Evolutionary conservation across 257 asterid genomes (phyloP).

Genomic region (Cynanchum wilfordii): DNA sequence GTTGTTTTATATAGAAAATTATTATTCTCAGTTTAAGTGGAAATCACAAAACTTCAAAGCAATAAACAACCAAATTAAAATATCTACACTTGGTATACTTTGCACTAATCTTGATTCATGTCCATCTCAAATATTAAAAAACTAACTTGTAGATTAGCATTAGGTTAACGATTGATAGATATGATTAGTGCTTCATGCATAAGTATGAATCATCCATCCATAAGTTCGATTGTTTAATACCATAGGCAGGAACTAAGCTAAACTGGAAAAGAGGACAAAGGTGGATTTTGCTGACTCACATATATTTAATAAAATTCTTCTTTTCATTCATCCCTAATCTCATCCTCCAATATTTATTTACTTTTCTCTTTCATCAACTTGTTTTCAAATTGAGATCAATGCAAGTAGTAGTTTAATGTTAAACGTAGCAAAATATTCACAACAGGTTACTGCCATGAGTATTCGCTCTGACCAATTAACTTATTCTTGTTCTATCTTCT

Average conservation of each 20-base stretch:
- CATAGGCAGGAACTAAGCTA: background rate
- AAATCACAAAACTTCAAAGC: background rate
- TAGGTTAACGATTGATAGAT: background rate
- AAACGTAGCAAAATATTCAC: background rate
- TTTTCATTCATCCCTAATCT: background rate
- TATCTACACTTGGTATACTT: background rate
- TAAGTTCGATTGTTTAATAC: background rate
- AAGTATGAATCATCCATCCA: background rate
- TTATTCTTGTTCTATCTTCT: background rate
- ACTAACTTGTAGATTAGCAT: background rate
- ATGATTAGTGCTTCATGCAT: background rate
- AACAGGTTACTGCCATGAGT: background rate
- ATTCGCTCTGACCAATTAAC: background rate
- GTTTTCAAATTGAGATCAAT: background rate
- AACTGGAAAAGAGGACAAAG: background rate
- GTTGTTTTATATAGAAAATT: background rate
- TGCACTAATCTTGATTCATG: background rate
- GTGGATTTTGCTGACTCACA: background rate
- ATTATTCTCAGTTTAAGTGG: background rate
- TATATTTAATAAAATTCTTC: background rate
- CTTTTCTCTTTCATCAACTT: background rate
- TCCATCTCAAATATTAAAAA: background rate
- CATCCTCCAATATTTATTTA: background rate
- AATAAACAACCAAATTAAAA: background rate
- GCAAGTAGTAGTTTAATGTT: background rate